Conservation (phyloP, 73 alveolate species). For the Effrenium voratum region DNA sequence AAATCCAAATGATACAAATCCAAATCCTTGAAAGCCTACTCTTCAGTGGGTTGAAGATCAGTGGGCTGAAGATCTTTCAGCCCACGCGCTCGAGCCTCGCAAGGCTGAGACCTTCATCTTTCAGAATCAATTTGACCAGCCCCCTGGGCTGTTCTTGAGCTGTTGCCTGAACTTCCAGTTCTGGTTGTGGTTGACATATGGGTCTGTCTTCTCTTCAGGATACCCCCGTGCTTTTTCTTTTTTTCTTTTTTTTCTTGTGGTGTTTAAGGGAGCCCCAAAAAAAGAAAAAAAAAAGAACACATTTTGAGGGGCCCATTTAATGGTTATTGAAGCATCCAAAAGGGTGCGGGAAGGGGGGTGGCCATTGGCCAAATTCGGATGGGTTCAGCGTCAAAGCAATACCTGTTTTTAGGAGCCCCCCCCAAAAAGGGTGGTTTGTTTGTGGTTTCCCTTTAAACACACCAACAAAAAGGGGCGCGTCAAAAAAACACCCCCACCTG, state of each 20-base stretch:
- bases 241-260: background rate
- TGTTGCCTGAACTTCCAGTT: background rate
- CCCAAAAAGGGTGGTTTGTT: too few species aligned
- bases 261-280: background rate
- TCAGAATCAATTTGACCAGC: constrained; percentile 53
- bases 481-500: too few species aligned
- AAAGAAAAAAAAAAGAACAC: too few species aligned
- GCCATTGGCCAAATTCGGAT: too few species aligned
- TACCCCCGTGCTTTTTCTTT: background rate
- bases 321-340: too few species aligned
- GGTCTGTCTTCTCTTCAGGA: background rate
- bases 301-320: too few species aligned
- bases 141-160: background rate
- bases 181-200: background rate
- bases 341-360: too few species aligned
- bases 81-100: background rate
- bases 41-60: background rate
- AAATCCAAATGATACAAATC: background rate
- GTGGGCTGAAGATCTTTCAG: background rate
- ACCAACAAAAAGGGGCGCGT: too few species aligned
- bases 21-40: background rate
- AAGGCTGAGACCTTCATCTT: constrained; percentile 40
- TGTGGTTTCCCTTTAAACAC: too few species aligned
- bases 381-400: too few species aligned
- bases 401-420: too few species aligned